These are phyloP conservation scores for Stropharia rugosoannulata DNA, from an alignment of 768 basidiomycete species.

Conservation along the genomic window DNA sequence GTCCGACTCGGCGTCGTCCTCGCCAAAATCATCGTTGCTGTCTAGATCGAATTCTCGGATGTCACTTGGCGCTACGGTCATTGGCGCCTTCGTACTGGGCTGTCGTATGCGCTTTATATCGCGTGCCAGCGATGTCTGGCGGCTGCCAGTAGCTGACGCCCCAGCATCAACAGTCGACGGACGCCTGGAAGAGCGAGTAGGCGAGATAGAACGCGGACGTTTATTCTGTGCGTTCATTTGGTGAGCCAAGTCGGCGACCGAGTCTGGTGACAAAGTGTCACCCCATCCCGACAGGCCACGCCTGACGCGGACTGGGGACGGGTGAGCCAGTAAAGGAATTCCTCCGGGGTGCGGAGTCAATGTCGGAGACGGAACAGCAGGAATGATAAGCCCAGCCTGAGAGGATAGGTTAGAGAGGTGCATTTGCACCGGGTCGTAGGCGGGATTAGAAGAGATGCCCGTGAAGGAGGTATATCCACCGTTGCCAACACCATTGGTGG, in stretches of 20 bases:
- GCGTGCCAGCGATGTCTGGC: not conserved
- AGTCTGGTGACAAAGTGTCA: not conserved
- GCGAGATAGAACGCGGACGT: constrained; percentile 6
- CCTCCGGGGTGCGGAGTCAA: constrained; percentile 6
- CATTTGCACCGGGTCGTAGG: not conserved
- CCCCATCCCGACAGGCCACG: constrained; percentile 17
- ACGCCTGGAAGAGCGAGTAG: constrained; percentile 5
- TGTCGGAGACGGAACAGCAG: constrained; percentile 2
- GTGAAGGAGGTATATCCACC: constrained; percentile 2
- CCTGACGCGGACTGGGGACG: constrained; percentile 2
- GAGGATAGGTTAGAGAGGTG: not conserved
- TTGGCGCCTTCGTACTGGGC: not conserved
- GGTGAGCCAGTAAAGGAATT: constrained; percentile 4
- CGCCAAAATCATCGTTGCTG: constrained; percentile 21
- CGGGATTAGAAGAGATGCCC: not conserved
- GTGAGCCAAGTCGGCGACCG: not conserved
- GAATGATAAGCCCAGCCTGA: not conserved
- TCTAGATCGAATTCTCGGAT: constrained; percentile 4
- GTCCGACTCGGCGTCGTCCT: constrained; percentile 29
- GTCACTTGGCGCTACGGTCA: not conserved
- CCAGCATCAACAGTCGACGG: not conserved
- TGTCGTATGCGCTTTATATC: not conserved
- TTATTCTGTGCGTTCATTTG: not conserved
- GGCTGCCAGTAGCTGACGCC: not conserved
- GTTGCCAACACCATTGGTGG: not conserved